Evolutionary conservation across 2,329 filamentous ascomycete species (phyloP).

Genomic region (Laburnicola sp.): DNA sequence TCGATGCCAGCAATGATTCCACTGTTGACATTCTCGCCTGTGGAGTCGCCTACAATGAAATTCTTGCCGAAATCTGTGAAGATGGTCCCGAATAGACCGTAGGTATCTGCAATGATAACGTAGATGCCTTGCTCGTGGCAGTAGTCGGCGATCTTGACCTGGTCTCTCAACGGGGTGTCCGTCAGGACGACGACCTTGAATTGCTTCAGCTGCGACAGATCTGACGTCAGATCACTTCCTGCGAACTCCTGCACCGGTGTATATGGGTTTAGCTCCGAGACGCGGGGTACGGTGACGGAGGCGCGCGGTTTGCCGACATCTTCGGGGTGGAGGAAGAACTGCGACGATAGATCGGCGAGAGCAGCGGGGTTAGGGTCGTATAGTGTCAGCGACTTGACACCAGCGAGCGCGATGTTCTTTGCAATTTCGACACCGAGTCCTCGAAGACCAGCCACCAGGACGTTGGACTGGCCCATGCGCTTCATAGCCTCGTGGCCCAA

Average conservation of each 20-base stretch:
- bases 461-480: conserved; percentile 95
- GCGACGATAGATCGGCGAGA: conserved; percentile 88
- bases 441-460: conserved; percentile 88
- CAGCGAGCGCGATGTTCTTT: conserved; percentile 97
- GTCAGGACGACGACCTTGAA: conserved; percentile 95
- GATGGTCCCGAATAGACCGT: conserved; percentile 89
- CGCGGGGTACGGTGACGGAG: conserved; percentile 79
- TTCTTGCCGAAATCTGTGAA: conserved; percentile 98
- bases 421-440: conserved; percentile 97
- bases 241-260: conserved; percentile 81
- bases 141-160: conserved; percentile 85
- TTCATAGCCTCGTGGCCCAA: conserved; percentile 89
- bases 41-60: conserved; percentile 87
- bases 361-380: conserved; percentile 84
- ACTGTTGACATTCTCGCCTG: conserved; percentile 81
- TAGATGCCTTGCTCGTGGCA: conserved; percentile 94
- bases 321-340: conserved; percentile 89
- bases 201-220: conserved; percentile 80
- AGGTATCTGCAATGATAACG: conserved; percentile 83
- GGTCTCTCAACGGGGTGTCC: conserved; percentile 75
- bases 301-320: conserved; percentile 94
- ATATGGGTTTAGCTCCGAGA: conserved; percentile 95
- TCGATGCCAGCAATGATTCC: conserved; percentile 91
- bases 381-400: conserved; percentile 94
- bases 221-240: conserved; percentile 66